Evolutionary conservation across 352 stramenopile genomes (phyloP).

Genomic region (Globisporangium radiosum): DNA sequence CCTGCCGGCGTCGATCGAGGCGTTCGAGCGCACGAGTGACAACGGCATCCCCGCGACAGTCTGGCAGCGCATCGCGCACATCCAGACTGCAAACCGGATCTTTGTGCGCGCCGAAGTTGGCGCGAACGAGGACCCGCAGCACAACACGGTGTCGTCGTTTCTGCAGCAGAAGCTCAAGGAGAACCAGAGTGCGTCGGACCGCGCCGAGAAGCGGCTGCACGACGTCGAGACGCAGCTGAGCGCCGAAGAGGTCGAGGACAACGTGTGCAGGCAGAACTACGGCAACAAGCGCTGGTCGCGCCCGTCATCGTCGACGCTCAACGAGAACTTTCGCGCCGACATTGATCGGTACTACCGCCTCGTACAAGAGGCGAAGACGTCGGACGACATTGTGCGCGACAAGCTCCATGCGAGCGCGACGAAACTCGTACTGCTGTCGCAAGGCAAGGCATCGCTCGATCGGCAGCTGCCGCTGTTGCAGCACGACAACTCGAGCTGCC

Average conservation of each 20-base stretch:
- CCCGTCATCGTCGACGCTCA: conserved; percentile 42
- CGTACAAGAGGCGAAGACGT: conserved; percentile 64
- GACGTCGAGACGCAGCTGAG: conserved; percentile 43
- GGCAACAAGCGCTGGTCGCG: conserved; percentile 45
- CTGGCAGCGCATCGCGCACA: conserved; percentile 50
- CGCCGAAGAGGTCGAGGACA: conserved; percentile 63
- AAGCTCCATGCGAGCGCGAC: conserved; percentile 33
- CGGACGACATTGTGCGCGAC: conserved; percentile 50
- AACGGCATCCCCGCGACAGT: conserved; percentile 46
- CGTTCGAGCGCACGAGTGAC: conserved; percentile 58
- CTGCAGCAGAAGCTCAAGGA: conserved; percentile 45
- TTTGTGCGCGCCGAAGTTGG: conserved; percentile 12
- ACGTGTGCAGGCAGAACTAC: conserved; percentile 64
- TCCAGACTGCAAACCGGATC: conserved; percentile 23
- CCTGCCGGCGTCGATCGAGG: conserved; percentile 72
- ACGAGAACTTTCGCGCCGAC: conserved; percentile 51
- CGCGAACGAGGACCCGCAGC: conserved; percentile 2
- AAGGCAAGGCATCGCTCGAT: conserved; percentile 52
- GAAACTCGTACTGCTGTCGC: conserved; percentile 31
- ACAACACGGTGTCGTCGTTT: conserved; percentile 24
- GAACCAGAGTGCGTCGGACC: conserved; percentile 42
- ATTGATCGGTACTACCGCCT: conserved; percentile 71
- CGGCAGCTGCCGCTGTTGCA: conserved; percentile 38
- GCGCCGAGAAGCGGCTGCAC: conserved; percentile 52
- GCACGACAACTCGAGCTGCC: conserved; percentile 46